These are phyloP conservation scores for Kregervanrija fluxuum DNA, from an alignment of 805 yeast species.

Conservation along the genomic window DNA sequence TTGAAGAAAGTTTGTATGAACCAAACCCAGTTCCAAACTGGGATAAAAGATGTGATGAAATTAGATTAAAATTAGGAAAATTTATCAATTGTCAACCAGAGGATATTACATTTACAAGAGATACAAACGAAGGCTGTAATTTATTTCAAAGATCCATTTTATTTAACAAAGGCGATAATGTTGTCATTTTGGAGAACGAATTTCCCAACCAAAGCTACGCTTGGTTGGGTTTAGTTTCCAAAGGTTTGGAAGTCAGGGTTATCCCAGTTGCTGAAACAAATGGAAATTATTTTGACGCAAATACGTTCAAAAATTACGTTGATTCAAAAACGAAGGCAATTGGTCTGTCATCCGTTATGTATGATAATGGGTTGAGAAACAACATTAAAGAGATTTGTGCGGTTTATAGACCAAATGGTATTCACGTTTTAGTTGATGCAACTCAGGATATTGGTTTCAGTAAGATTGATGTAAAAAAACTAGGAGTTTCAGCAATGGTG, in stretches of 20 bases:
- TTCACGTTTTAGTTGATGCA: slow-evolving; percentile 7
- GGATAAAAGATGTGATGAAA: background rate
- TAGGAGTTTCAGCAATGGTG: slow-evolving; percentile 3
- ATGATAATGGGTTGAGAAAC: slow-evolving; percentile 7
- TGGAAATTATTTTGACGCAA: background rate
- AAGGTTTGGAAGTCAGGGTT: slow-evolving; percentile 2
- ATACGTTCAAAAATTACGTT: background rate
- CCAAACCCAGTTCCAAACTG: slow-evolving; percentile 2
- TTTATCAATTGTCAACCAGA: slow-evolving; percentile 1
- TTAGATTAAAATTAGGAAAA: background rate
- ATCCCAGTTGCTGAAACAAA: background rate
- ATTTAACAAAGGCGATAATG: slow-evolving; percentile 4
- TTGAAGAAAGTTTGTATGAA: background rate
- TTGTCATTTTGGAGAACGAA: slow-evolving; percentile 2
- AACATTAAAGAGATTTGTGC: slow-evolving; percentile 3
- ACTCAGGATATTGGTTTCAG: slow-evolving; percentile 9
- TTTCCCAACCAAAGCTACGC: slow-evolving; percentile 2
- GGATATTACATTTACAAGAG: slow-evolving; percentile 6
- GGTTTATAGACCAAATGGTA: slow-evolving; percentile 4
- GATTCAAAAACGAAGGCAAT: slow-evolving; percentile 5
- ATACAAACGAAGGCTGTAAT: slow-evolving; percentile 5
- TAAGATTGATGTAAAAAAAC: slow-evolving; percentile 3
- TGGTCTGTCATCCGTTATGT: slow-evolving; percentile 4
- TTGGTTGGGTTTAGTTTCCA: slow-evolving; percentile 1
- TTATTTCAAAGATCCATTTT: slow-evolving; percentile 5